phyloP scores from a whole-genome alignment of 441 rosid species.

The Macaranga tanarius region DNA sequence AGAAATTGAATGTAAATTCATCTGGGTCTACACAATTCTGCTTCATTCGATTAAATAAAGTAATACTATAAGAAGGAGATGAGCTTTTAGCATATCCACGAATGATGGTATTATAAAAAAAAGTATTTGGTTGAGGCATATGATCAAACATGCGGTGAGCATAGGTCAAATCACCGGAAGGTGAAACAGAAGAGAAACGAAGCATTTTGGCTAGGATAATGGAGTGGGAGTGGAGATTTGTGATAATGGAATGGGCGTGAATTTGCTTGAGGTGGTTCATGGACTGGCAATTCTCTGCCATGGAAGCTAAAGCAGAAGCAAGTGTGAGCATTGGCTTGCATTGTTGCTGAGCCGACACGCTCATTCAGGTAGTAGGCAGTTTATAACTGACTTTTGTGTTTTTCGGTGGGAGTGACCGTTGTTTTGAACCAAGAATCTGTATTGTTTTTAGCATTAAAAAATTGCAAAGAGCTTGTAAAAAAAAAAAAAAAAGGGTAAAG shows the following conservation, averaged over 20 bases:
- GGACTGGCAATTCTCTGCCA: conserved; percentile 22
- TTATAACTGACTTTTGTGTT: neutral
- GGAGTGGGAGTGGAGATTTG: conserved; percentile 14
- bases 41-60: conserved; percentile 24
- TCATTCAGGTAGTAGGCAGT: neutral
- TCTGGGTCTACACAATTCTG: conserved; percentile 19
- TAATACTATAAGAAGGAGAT: conserved; percentile 7
- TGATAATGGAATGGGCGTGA: conserved; percentile 13
- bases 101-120: conserved; percentile 25
- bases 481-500: too few species aligned
- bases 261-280: conserved; percentile 27
- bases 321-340: conserved; percentile 16
- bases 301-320: conserved; percentile 15
- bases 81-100: conserved; percentile 30
- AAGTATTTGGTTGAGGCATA: conserved; percentile 23
- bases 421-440: neutral
- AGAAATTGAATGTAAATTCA: conserved; percentile 28
- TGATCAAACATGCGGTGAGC: conserved; percentile 26
- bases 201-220: conserved; percentile 17
- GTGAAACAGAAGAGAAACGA: conserved; percentile 24
- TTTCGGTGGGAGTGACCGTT: neutral
- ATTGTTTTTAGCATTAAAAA: too few species aligned
- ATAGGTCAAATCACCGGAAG: conserved; percentile 15
- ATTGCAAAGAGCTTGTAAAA: too few species aligned
- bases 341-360: neutral